Base-by-base conservation (phyloP, 805 yeast genomes). In the Barnettozyma sucrosica region DNA sequence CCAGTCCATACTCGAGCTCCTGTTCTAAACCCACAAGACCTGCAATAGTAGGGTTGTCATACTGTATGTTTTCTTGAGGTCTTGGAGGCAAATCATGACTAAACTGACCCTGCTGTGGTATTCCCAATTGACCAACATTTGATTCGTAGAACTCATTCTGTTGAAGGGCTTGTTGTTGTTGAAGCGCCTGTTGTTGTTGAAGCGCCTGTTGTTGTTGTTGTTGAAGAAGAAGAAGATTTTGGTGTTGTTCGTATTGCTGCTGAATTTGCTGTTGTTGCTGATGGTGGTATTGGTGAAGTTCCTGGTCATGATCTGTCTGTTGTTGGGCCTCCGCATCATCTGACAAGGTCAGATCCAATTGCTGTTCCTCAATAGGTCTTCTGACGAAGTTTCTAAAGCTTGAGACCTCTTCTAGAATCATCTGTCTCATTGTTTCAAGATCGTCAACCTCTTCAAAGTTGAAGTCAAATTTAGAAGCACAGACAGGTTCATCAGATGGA, bases 401-500 rank as follows among this genome's bases (percentile, higher is more conserved):
- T 42, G 74, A 74, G 2, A 90, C 96, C 63, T 90, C 97, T 30
- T 86, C 82, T 37, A 86, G 66, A 36, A 90, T 86, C 80, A 89
- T 79, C 54, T 77, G 72, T 57, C 77, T 81, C 86, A 90, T 83
- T 10, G 76, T 68, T 11, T 78, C 84, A 62, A 88, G 74, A 54
- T 89, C 96, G 55, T 87, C 88, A 16, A 83, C 84, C 14, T 77
- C 83, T 70, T 90, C 97, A 64, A 90, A 90, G 6, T 54, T 47
- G 63, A 90, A 90, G 61, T 90, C 96, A 64, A 90, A 90, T 57
- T 85, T 85, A 2, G 78, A 73, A 41, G 80, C 78, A 63, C 97
- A 89, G 43, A 76, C 82, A 7, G 90, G 90, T 66, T 93, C 98
- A 63, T 93, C 98, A 26, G 78, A 76, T 6, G 96, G 93, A 65